Base-by-base conservation (phyloP, 208 protist genomes). In the Crithidia fasciculata region DNA sequence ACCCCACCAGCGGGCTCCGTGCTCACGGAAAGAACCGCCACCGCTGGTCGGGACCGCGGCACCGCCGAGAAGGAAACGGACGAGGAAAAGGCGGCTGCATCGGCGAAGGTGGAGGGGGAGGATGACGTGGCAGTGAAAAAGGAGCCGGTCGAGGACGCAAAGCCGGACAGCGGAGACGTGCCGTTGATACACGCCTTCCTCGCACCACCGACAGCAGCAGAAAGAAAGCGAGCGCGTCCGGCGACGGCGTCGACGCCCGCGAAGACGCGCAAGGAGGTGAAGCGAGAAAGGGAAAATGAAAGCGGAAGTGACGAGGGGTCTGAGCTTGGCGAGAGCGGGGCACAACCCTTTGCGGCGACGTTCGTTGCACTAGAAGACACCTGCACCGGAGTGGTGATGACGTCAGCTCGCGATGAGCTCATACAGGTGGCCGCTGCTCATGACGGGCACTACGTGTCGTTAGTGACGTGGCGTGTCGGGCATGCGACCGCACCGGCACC, bases 401-500 rank as follows among this genome's bases (percentile, higher is more conserved):
- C 80, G 0, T 47, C 47, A 5, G 83, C 72, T 5, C 47, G 39
- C 4, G 60, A 82, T 41, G 63, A 73, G 44, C 40, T 73, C 12
- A 62, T 91, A 0, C 69, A 85, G 8, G 78, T 83, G 55, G 71
- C 80, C 41, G 83, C 74, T 2, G 72, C 81, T 0, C 84, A 91
- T 54, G 80, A 89, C 45, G 39, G 72, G 41, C 53, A 76, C 12
- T 91, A 61, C 60, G 39, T 91, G 8, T 85, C 86, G 9, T 43
- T 89, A 0, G 74, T 91, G 16, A 86, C 81, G 58, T 91, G 86
- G 78, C 72, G 58, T 36, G 53, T 78, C 36, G 64, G 40, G 4
- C n/a, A 12, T 44, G 10, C 62, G 2, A 18, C 47, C 43, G 2
- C 55, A 3, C 44, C 61, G 9, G 5, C 50, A 8, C 43, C 65